A percentile compares a stretch with the other conserved stretches of the same genome.
Evolutionary conservation across 768 basidiomycete species (phyloP).

Genomic region (Suillus sp.): DNA sequence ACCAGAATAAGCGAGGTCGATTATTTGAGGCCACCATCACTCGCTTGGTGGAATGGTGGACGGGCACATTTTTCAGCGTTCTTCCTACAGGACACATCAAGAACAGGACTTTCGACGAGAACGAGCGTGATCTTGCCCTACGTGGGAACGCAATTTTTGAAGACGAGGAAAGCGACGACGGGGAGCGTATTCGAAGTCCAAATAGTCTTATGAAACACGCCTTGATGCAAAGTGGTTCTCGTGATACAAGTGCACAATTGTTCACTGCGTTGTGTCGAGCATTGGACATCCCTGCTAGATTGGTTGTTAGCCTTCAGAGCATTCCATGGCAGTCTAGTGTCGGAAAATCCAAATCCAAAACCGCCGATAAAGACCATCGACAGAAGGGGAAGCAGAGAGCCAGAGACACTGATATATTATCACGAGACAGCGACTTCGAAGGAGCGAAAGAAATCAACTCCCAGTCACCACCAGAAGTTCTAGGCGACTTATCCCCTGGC

Average conservation of each 20-base stretch:
- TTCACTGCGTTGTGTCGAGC: slow-evolving; percentile 90
- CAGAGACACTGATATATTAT: slow-evolving; percentile 23
- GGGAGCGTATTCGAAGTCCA: slow-evolving; percentile 70
- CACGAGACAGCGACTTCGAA: slow-evolving; percentile 45
- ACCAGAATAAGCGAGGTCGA: slow-evolving; percentile 77
- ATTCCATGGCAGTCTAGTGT: slow-evolving; percentile 84
- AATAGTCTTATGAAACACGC: slow-evolving; percentile 96
- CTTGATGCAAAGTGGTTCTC: slow-evolving; percentile 73
- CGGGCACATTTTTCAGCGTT: slow-evolving; percentile 66
- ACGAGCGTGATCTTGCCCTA: slow-evolving; percentile 45
- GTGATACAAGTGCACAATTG: slow-evolving; percentile 86
- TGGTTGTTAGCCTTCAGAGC: slow-evolving; percentile 89
- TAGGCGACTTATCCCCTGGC: neutral
- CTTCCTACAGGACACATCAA: slow-evolving; percentile 66
- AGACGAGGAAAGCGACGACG: slow-evolving; percentile 43
- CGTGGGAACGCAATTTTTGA: slow-evolving; percentile 36
- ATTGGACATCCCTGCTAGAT: slow-evolving; percentile 80
- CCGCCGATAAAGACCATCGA: slow-evolving; percentile 38
- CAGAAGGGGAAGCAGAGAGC: slow-evolving; percentile 8
- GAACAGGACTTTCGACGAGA: slow-evolving; percentile 76
- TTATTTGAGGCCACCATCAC: slow-evolving; percentile 83
- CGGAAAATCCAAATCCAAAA: slow-evolving; percentile 54
- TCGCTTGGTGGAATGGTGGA: slow-evolving; percentile 86
- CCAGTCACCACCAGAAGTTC: neutral
- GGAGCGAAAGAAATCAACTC: slow-evolving; percentile 18